Percentiles rank a stretch among this genome's conserved stretches.
These are phyloP conservation scores for Botrytis galanthina DNA, from an alignment of 2,329 filamentous ascomycete species.

Conservation along the genomic window DNA sequence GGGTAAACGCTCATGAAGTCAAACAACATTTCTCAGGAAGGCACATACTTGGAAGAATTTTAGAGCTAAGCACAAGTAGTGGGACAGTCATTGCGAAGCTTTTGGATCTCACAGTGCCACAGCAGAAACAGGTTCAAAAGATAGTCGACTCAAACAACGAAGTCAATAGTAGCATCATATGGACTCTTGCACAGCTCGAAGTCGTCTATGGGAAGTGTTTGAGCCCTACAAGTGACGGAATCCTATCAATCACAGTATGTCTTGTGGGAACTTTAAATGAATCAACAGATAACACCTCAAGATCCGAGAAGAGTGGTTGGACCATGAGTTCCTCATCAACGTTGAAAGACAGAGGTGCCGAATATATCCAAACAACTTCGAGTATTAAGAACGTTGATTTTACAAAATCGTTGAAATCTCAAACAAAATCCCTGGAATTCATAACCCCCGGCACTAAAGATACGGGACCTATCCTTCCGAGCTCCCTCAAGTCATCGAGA, in stretches of 20 bases:
- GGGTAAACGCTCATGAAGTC: neutral
- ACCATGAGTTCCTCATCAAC: neutral
- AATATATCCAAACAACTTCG: neutral
- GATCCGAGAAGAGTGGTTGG: neutral
- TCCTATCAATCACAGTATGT: neutral
- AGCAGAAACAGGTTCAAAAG: neutral
- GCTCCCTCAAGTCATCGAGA: neutral
- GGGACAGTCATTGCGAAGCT: neutral
- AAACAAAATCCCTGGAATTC: neutral
- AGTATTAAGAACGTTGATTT: neutral
- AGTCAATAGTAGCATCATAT: neutral
- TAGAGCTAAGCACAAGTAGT: neutral
- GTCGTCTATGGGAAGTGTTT: neutral
- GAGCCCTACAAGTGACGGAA: neutral
- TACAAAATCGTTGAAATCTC: neutral
- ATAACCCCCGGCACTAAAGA: neutral
- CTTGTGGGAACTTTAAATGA: neutral
- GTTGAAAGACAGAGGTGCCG: neutral
- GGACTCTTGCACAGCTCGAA: neutral
- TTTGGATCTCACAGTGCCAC: neutral
- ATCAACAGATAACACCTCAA: neutral
- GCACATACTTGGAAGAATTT: neutral
- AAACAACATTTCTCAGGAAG: neutral
- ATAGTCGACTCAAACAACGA: neutral
- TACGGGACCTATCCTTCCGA: neutral